Evolutionary conservation across 805 yeast species (phyloP), one percentile per base, ranked within the genome.

Genomic region (Schizosaccharomyces japonicus): DNA sequence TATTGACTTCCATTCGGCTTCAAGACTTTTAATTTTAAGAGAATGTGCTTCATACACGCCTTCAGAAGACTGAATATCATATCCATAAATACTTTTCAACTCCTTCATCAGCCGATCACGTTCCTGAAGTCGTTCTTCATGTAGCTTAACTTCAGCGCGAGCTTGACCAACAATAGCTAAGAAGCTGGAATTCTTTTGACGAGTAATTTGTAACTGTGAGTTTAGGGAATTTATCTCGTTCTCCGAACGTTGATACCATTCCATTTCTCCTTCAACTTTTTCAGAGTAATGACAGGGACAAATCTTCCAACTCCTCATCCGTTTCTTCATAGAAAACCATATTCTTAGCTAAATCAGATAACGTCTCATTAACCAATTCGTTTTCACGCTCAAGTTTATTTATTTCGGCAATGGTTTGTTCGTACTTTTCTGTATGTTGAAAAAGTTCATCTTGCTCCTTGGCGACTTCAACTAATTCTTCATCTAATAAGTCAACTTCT

Each of bases 391-490:
- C 63, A 42, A 79, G 57, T 47, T 71, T 73, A 34, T 78, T 81
- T 21, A 76, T 60, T 51, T 72, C 72, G 27, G 79, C 75, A 19
- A 85, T 57, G 0, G 75, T 72, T 50, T 75, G 68, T 57, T 83
- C 94, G 57, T 78, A 85, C 50, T 79, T 78, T 57, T 82, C 94
- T 56, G 82, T 81, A 1, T 81, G 68, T 45, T 73, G 72, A 60
- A 83, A 84, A 11, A 85, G 63, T 11, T 57, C 57, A 45, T 79
- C 77, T 2, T 82, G 69, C 53, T 77, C 72, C 33, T 60, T 59
- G n/a, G 77, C 76, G 1, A 75, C 65, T 2, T 58, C 58, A 15
- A 68, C 67, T 47, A 85, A 68, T 50, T 74, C 63, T 5, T 53
- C 49, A 44, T 74, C 71, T 10, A 80, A 58, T 1, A 54, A 56